These are phyloP conservation scores for Hordeum pubiflorum DNA, from an alignment of 202 grass and related monocot genomes.

Conservation along the genomic window DNA sequence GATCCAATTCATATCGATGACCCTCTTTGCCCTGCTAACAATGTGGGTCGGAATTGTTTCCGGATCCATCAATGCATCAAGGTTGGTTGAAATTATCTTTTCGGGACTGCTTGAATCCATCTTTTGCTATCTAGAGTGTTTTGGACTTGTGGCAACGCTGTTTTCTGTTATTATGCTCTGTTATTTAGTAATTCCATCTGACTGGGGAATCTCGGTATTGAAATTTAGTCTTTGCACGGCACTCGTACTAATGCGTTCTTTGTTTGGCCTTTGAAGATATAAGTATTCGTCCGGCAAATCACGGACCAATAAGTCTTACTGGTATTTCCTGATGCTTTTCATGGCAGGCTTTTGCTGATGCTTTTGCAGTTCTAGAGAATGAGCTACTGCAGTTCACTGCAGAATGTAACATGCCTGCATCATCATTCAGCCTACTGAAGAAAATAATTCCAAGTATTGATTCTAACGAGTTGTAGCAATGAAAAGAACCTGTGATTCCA, in stretches of 20 bases:
- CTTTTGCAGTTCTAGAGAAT: slow-evolving; percentile 78
- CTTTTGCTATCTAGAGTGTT: not conserved
- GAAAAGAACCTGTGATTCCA: not conserved
- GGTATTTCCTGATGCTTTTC: slow-evolving; percentile 16
- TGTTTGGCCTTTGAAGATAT: slow-evolving; percentile 9
- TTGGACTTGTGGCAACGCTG: not conserved
- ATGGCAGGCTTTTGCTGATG: slow-evolving; percentile 90
- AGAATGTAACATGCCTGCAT: slow-evolving; percentile 35
- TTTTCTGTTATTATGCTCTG: not conserved
- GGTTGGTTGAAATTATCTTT: slow-evolving; percentile 39
- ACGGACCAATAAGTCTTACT: not conserved
- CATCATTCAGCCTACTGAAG: slow-evolving; percentile 63
- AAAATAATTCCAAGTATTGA: slow-evolving; percentile 94
- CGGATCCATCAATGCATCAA: slow-evolving; percentile 99
- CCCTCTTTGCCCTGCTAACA: slow-evolving; percentile 84
- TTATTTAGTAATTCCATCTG: not conserved
- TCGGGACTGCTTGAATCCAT: not conserved
- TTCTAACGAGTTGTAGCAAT: slow-evolving; percentile 40
- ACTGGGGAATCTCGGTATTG: not conserved
- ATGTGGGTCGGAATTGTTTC: slow-evolving; percentile 99
- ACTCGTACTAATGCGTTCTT: not conserved
- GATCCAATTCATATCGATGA: slow-evolving; percentile 98
- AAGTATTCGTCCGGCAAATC: not conserved
- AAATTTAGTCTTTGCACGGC: not conserved
- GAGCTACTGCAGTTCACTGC: slow-evolving; percentile 59